These are phyloP conservation scores for Linnemannia exigua DNA, from an alignment of 192 early-diverging fungal genomes.

Conservation along the genomic window DNA sequence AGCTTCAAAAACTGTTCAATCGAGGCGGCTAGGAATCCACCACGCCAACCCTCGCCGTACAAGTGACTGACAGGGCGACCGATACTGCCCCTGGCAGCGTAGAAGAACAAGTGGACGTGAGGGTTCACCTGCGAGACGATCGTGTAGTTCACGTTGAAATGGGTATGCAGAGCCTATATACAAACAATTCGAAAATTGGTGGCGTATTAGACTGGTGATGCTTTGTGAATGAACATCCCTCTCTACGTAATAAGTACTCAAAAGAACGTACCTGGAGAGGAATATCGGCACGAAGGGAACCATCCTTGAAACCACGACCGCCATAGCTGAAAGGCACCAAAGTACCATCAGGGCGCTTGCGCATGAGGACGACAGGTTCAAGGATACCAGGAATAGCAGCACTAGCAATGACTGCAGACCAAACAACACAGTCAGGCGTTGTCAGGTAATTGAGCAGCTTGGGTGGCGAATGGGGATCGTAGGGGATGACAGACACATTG, in stretches of 20 bases:
- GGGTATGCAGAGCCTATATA: constrained; percentile 70
- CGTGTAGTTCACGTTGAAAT: constrained; percentile 90
- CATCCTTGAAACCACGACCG: constrained; percentile 85
- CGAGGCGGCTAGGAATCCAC: constrained; percentile 87
- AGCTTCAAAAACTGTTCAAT: constrained; percentile 87
- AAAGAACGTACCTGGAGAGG: constrained; percentile 66
- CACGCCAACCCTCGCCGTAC: constrained; percentile 87
- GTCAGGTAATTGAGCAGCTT: constrained; percentile 93
- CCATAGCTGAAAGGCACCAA: constrained; percentile 84
- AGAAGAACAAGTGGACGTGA: constrained; percentile 90
- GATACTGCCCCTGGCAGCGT: constrained; percentile 79
- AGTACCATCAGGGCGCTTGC: constrained; percentile 76
- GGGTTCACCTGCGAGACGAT: constrained; percentile 92
- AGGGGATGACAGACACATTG: constrained; percentile 86
- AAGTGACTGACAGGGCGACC: constrained; percentile 82
- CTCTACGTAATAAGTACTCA: too few relatives aligned
- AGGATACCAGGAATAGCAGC: constrained; percentile 89
- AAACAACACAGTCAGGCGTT: constrained; percentile 87
- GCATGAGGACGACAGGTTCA: constrained; percentile 85
- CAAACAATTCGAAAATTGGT: neutral
- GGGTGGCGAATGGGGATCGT: constrained; percentile 79
- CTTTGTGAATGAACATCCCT: too few relatives aligned
- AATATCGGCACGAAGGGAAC: constrained; percentile 85
- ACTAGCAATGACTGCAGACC: constrained; percentile 90
- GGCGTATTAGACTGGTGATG: neutral